Base-by-base conservation (phyloP, 2,329 filamentous ascomycete species). In the Penicillium sp. region DNA sequence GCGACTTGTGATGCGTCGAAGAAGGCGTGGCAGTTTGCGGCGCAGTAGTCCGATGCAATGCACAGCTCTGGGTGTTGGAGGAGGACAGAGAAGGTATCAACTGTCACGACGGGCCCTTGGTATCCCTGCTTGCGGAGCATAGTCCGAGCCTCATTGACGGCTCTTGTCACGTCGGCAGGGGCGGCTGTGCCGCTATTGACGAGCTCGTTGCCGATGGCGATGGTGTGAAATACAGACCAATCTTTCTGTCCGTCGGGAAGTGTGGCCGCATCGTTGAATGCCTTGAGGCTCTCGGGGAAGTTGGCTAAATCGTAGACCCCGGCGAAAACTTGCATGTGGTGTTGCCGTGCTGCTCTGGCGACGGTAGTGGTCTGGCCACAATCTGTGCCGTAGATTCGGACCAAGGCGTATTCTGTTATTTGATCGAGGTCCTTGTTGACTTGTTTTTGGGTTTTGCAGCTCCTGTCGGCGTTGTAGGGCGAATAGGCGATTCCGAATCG, bases 1-100 rank as follows among this genome's bases (percentile, higher is more conserved):
- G 91, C 84, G 1, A 75, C 73, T 28, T 84, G 84, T 49, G 84
- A 85, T 3, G 81, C 76, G 67, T 96, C 90, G 75, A 95, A 96
- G 83, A 92, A 96, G 12, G 91, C 85, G 75, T 96, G 92, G 65
- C 87, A 86, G 76, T 96, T 96, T 72, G 89, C 85, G 15, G 91
- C 90, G 69, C 88, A 91, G 78, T 90, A 91, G 71, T 96, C 91
- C 0, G 89, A 90, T 48, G 80, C 82, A 28, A 86, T 75, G 77
- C 92, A 96, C 50, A 96, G 82, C 54, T 84, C 78, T 0, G 88
- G 88, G 67, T 94, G 84, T 53, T 80, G 76, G 50, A 88, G 79
- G n/a, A 87, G 82, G 5, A 88, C 87, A 22, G 85, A 82, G 69
- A 91, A 90, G 0, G 90, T 94, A 72, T 96, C 92, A 49, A 94